A percentile compares a stretch with the other conserved stretches of the same genome.
These are phyloP conservation scores for Yarrowia galli DNA, from an alignment of 1,139 yeast genomes.

Conservation along the genomic window DNA sequence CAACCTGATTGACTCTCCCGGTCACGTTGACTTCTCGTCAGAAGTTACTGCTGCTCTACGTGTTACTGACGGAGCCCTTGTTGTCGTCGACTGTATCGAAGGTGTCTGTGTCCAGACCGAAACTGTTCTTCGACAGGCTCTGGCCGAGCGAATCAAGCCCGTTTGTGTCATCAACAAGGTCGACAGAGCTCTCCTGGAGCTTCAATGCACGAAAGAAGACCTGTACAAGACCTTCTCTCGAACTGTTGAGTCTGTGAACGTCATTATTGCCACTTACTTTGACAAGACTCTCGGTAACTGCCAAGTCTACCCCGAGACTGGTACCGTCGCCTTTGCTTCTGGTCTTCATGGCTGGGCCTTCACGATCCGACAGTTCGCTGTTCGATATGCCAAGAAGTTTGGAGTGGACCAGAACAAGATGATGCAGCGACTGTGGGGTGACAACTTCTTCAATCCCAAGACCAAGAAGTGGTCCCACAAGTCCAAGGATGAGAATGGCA, in stretches of 20 bases:
- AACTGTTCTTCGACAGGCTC: slow-evolving; percentile 98
- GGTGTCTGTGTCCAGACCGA: slow-evolving; percentile 99
- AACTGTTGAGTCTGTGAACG: slow-evolving; percentile 99
- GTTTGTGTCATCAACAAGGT: slow-evolving; percentile 98
- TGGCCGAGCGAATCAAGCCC: slow-evolving; percentile 99
- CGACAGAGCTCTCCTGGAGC: slow-evolving; percentile 98
- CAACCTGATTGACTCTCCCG: slow-evolving; percentile 99
- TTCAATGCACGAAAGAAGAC: slow-evolving; percentile 98
- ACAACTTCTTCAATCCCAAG: slow-evolving; percentile 99
- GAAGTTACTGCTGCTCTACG: slow-evolving; percentile 99
- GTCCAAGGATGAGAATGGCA: slow-evolving; percentile 95
- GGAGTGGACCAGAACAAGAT: slow-evolving; percentile 98
- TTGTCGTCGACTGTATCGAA: slow-evolving; percentile 98
- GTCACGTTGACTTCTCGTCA: slow-evolving; percentile 99
- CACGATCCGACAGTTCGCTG: slow-evolving; percentile 98
- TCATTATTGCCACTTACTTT: slow-evolving; percentile 93
- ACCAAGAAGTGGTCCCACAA: slow-evolving; percentile 99
- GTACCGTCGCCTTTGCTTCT: slow-evolving; percentile 99
- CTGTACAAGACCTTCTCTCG: slow-evolving; percentile 97
- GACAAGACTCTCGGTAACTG: slow-evolving; percentile 92
- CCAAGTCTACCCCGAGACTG: slow-evolving; percentile 98
- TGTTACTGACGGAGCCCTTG: slow-evolving; percentile 99
- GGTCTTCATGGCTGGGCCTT: slow-evolving; percentile 99
- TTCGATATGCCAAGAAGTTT: slow-evolving; percentile 97
- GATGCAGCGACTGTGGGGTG: slow-evolving; percentile 99